phyloP scores from a whole-genome alignment of 202 grass and related monocot species.

The Digitaria exilis region DNA sequence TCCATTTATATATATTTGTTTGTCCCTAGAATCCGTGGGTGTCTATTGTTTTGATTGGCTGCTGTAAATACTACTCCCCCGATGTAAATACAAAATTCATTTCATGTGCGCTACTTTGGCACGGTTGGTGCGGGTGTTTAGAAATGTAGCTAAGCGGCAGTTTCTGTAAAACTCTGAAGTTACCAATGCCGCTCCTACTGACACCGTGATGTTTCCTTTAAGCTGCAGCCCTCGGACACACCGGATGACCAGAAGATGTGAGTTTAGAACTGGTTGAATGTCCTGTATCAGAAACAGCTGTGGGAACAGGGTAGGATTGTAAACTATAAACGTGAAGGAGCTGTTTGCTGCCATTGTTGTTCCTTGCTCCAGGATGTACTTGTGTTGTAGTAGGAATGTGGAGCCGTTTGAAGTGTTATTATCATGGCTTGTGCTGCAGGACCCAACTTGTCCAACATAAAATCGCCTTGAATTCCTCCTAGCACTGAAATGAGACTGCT shows the following conservation, averaged over 20 bases:
- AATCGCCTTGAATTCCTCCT: background rate
- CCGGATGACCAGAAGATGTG: no score
- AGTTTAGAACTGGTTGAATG: background rate
- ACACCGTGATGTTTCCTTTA: background rate
- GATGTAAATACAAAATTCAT: background rate
- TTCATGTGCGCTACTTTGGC: background rate
- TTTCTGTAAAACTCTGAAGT: background rate
- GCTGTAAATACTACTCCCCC: background rate
- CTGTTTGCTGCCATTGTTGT: no score
- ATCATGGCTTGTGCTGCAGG: background rate
- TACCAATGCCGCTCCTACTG: background rate
- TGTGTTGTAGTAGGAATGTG: no score
- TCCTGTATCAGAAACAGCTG: background rate
- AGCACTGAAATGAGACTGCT: background rate
- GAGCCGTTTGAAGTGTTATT: background rate
- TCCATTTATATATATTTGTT: conserved; percentile 16
- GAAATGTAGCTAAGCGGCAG: background rate
- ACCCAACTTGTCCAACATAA: background rate
- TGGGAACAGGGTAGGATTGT: background rate
- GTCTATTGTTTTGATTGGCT: background rate
- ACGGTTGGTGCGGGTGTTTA: background rate
- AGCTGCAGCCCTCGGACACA: no score
- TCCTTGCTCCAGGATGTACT: background rate
- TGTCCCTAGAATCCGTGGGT: background rate
- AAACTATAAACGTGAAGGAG: no score